Conservation (phyloP, 1,139 yeast species). For the Yueomyces sp. region DNA sequence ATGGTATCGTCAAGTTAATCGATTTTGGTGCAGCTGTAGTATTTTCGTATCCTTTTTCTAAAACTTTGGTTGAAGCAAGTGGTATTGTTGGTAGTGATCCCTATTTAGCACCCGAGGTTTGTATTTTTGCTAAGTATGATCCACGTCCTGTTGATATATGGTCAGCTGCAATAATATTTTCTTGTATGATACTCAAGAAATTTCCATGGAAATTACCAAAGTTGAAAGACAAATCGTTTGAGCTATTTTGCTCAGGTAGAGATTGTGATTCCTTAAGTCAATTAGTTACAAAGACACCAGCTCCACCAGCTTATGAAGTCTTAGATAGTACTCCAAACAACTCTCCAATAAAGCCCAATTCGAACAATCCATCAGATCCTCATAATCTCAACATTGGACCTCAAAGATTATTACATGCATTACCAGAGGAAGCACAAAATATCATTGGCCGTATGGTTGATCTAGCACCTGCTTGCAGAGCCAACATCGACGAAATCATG, state of each 20-base stretch:
- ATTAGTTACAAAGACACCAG: conserved; percentile 27
- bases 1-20: conserved; percentile 80
- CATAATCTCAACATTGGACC: conserved; percentile 52
- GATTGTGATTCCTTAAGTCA: conserved; percentile 31
- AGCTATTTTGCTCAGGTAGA: conserved; percentile 34
- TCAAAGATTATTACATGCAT: conserved; percentile 52
- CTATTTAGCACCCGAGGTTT: conserved; percentile 87
- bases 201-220: conserved; percentile 98
- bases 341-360: background rate
- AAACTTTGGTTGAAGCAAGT: conserved; percentile 65
- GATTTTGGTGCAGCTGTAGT: conserved; percentile 95
- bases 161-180: conserved; percentile 86
- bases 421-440: conserved; percentile 56
- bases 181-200: conserved; percentile 88
- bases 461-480: conserved; percentile 75
- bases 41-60: conserved; percentile 80
- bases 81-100: conserved; percentile 95
- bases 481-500: conserved; percentile 74
- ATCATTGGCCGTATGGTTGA: conserved; percentile 66
- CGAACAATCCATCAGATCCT: conserved; percentile 24
- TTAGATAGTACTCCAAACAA: conserved; percentile 6
- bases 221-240: conserved; percentile 70
- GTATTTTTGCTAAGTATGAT: conserved; percentile 69
- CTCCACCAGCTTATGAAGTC: conserved; percentile 24
- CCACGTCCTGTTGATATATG: conserved; percentile 93